phyloP scores from a whole-genome alignment of 129 eudicot genomes.

The Gnaphalium uliginosum region DNA sequence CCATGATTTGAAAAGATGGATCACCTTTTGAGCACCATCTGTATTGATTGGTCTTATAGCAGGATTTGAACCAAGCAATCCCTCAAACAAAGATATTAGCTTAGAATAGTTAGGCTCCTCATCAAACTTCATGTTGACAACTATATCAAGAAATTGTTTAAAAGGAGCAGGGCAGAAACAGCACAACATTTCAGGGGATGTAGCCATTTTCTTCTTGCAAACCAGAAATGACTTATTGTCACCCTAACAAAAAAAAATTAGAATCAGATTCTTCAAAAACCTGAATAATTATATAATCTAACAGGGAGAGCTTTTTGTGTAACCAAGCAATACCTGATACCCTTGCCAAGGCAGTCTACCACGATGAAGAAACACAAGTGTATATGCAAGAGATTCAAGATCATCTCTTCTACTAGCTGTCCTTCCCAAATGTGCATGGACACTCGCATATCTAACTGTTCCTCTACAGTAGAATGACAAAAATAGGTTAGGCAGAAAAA shows the following conservation, averaged over 20 bases:
- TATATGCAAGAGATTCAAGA: conserved; percentile 86
- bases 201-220: conserved; percentile 84
- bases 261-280: not conserved
- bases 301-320: not conserved
- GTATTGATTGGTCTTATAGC: conserved; percentile 71
- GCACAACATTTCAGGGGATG: conserved; percentile 66
- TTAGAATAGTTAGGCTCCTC: conserved; percentile 88
- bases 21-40: conserved; percentile 90
- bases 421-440: conserved; percentile 88
- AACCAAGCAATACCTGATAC: conserved; percentile 55
- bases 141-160: conserved; percentile 62
- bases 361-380: conserved; percentile 72
- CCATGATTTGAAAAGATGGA: conserved; percentile 1
- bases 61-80: conserved; percentile 67
- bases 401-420: conserved; percentile 91
- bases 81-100: conserved; percentile 71
- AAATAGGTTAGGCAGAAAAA: not conserved
- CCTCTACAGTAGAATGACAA: conserved; percentile 39
- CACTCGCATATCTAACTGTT: conserved; percentile 86
- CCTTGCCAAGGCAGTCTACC: conserved; percentile 97
- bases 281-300: not conserved
- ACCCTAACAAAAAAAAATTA: conserved; percentile 41
- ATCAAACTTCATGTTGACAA: conserved; percentile 82
- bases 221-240: conserved; percentile 78
- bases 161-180: conserved; percentile 69